A percentile compares a stretch with the other conserved stretches of the same genome.
Conservation (phyloP, 2,329 filamentous ascomycete species). For the Trichoderma sp. region DNA sequence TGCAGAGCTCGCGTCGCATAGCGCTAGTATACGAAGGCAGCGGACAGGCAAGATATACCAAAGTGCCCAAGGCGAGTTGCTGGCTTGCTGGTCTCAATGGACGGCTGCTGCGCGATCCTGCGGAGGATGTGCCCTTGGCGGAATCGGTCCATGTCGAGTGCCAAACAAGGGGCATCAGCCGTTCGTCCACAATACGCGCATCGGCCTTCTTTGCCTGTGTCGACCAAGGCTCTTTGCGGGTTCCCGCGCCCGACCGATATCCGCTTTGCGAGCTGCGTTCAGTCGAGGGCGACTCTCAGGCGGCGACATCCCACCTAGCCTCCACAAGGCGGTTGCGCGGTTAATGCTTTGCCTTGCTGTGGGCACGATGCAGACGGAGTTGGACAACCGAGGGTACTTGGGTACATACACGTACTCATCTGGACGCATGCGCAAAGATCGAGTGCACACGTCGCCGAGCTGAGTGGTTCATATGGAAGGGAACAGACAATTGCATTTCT, state of each 20-base stretch:
- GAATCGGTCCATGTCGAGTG: neutral
- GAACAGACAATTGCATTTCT: too few relatives aligned
- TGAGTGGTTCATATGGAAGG: too few relatives aligned
- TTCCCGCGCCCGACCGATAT: slow-evolving; percentile 1
- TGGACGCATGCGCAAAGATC: too few relatives aligned
- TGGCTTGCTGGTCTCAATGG: neutral
- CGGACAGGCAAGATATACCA: neutral
- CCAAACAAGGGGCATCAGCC: neutral
- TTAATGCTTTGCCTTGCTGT: neutral
- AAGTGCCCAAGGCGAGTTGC: neutral
- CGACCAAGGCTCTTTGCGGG: neutral
- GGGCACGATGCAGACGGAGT: neutral
- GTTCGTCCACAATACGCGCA: neutral
- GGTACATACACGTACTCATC: too few relatives aligned
- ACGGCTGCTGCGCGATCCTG: neutral
- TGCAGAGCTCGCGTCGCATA: neutral
- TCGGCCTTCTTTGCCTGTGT: neutral
- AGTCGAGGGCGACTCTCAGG: slow-evolving; percentile 1
- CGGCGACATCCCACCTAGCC: slow-evolving; percentile 10
- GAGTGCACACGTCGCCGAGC: too few relatives aligned
- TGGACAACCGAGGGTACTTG: too few relatives aligned
- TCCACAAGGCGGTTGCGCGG: slow-evolving; percentile 7
- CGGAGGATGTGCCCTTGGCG: slow-evolving; percentile 3
- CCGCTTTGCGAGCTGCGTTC: slow-evolving; percentile 16
- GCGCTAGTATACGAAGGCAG: neutral